Evolutionary conservation across 1,284 basidiomycete species (phyloP).

Genomic region (Neolentinus lepideus): DNA sequence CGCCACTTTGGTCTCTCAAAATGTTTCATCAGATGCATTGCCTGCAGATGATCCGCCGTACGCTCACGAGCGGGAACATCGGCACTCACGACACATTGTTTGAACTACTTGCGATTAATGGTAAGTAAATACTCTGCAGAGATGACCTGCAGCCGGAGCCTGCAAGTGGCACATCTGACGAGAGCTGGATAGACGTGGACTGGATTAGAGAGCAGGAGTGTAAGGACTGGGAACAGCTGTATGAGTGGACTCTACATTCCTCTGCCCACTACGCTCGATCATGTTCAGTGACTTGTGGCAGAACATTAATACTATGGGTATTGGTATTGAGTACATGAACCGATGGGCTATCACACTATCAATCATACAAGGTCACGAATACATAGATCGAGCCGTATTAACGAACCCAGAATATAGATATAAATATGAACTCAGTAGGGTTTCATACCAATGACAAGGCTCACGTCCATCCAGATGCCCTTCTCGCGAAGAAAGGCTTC

Average conservation of each 20-base stretch:
- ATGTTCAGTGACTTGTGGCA: too few species aligned
- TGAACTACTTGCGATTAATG: not conserved
- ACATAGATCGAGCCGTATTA: too few species aligned
- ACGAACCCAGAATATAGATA: not conserved
- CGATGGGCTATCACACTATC: too few species aligned
- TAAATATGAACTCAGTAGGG: not conserved
- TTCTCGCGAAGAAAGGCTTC: not conserved
- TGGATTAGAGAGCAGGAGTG: not conserved
- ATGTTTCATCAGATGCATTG: slow-evolving; percentile 27
- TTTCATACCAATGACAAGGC: not conserved
- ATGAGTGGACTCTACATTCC: too few species aligned
- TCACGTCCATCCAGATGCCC: not conserved
- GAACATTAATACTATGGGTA: too few species aligned
- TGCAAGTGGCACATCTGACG: not conserved
- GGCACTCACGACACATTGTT: not conserved
- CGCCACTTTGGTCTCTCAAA: slow-evolving; percentile 20
- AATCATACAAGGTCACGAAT: too few species aligned
- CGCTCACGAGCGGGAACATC: slow-evolving; percentile 2
- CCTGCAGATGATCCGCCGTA: slow-evolving; percentile 12
- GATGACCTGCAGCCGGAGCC: not conserved
- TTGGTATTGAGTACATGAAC: too few species aligned
- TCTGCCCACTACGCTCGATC: too few species aligned
- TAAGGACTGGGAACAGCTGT: not conserved
- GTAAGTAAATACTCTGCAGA: not conserved
- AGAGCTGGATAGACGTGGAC: not conserved